Conservation (phyloP, 2,329 filamentous ascomycete genomes). For the Fusarium sp. region DNA sequence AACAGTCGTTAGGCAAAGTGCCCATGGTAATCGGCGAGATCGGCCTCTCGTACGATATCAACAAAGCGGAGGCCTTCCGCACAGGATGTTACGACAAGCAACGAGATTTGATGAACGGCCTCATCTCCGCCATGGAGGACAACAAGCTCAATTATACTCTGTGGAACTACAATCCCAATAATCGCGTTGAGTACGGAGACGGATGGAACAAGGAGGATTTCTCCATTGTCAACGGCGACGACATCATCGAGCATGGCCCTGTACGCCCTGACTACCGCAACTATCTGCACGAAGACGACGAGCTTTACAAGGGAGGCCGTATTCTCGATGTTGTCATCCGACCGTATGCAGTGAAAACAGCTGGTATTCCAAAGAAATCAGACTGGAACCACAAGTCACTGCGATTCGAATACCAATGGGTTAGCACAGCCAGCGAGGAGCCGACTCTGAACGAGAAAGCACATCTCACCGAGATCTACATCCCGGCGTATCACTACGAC, state of each 20-base stretch:
- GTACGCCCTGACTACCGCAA: slow-evolving; percentile 54
- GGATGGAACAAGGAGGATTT: slow-evolving; percentile 63
- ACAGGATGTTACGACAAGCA: slow-evolving; percentile 59
- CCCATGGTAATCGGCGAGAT: slow-evolving; percentile 59
- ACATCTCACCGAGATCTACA: slow-evolving; percentile 56
- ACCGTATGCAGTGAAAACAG: slow-evolving; percentile 59
- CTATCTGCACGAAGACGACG: slow-evolving; percentile 50
- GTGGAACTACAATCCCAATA: slow-evolving; percentile 60
- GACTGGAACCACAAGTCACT: slow-evolving; percentile 55
- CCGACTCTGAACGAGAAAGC: slow-evolving; percentile 41
- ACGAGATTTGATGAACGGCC: slow-evolving; percentile 57
- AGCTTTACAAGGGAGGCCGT: slow-evolving; percentile 57
- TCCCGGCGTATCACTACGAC: slow-evolving; percentile 58
- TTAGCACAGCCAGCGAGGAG: slow-evolving; percentile 24
- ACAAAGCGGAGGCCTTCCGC: slow-evolving; percentile 53
- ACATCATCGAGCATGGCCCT: slow-evolving; percentile 47
- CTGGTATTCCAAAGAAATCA: slow-evolving; percentile 54
- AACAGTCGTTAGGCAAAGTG: slow-evolving; percentile 52
- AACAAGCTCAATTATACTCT: slow-evolving; percentile 56
- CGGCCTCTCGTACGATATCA: slow-evolving; percentile 60
- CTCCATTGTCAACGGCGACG: slow-evolving; percentile 57
- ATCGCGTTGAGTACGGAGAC: slow-evolving; percentile 57
- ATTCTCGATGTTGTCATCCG: slow-evolving; percentile 58
- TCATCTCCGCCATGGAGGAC: slow-evolving; percentile 60
- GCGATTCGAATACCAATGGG: slow-evolving; percentile 55